Conservation (phyloP, 495 filamentous ascomycete genomes). For the Xylaria curta region DNA sequence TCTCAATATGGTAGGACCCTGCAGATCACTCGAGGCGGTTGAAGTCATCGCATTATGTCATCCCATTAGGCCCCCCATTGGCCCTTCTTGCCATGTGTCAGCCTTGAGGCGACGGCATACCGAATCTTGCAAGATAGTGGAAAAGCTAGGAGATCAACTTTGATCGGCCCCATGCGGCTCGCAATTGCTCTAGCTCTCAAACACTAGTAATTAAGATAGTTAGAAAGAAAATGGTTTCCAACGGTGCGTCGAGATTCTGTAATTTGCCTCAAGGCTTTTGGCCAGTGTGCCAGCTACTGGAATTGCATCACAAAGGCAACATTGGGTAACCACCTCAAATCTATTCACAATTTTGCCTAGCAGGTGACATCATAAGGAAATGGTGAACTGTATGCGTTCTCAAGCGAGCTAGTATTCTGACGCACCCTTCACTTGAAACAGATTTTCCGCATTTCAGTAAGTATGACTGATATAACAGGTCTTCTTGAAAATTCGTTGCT, state of each 20-base stretch:
- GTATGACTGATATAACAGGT: neutral
- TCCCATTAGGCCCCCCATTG: too few relatives aligned
- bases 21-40: slow-evolving; percentile 23
- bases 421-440: neutral
- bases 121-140: neutral
- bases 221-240: neutral
- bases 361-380: slow-evolving; percentile 6
- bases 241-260: neutral
- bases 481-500: neutral
- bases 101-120: slow-evolving; percentile 10
- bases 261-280: neutral
- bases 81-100: slow-evolving; percentile 14
- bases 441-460: neutral
- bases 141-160: neutral
- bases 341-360: neutral
- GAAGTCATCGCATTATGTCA: slow-evolving; percentile 30
- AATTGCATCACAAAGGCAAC: neutral
- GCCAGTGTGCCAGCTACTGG: neutral
- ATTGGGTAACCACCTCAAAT: neutral
- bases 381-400: too few relatives aligned
- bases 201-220: neutral
- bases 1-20: slow-evolving; percentile 14
- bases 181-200: neutral
- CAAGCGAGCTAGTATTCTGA: neutral
- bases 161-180: slow-evolving; percentile 15